Percentiles rank a stretch among this genome's conserved stretches.
Conservation (phyloP, 371 early-diverging fungal species). For the Actinomortierella wolfii region DNA sequence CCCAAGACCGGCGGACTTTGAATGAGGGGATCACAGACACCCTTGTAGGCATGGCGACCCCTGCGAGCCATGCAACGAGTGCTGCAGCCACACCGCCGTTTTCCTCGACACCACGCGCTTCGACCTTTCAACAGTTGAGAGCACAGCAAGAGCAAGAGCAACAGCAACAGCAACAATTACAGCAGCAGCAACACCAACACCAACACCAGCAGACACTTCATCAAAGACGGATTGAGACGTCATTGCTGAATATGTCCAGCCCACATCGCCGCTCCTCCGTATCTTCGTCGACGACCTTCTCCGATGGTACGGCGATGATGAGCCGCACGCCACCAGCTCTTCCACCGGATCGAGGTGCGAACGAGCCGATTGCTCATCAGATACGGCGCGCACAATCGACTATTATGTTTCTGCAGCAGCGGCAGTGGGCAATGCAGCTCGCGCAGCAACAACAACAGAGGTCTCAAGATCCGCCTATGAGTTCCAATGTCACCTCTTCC, state of each 20-base stretch:
- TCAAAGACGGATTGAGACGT: not conserved
- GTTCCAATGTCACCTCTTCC: too few relatives aligned
- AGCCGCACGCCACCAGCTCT: constrained; percentile 20
- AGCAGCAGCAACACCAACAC: constrained; percentile 6
- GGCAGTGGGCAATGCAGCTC: constrained; percentile 21
- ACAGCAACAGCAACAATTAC: constrained; percentile 1
- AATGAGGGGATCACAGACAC: too few relatives aligned
- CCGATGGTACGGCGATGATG: constrained; percentile 9
- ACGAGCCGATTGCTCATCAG: constrained; percentile 30
- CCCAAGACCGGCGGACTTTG: too few relatives aligned
- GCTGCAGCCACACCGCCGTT: too few relatives aligned
- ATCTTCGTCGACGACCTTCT: too few relatives aligned
- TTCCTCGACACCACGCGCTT: too few relatives aligned
- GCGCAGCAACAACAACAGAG: constrained; percentile 11
- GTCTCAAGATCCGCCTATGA: not conserved
- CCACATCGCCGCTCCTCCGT: too few relatives aligned
- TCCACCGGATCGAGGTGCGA: constrained; percentile 10
- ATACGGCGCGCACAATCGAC: constrained; percentile 20
- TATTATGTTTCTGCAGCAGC: constrained; percentile 13
- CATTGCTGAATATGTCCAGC: too few relatives aligned
- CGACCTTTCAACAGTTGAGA: not conserved
- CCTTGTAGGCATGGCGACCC: too few relatives aligned
- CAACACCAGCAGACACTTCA: not conserved
- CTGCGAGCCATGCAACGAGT: too few relatives aligned
- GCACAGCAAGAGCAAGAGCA: constrained; percentile 9